Evolutionary conservation across 495 filamentous ascomycete species (phyloP), one percentile per base, ranked within the genome.

Genomic region (Penicillium pulvis): DNA sequence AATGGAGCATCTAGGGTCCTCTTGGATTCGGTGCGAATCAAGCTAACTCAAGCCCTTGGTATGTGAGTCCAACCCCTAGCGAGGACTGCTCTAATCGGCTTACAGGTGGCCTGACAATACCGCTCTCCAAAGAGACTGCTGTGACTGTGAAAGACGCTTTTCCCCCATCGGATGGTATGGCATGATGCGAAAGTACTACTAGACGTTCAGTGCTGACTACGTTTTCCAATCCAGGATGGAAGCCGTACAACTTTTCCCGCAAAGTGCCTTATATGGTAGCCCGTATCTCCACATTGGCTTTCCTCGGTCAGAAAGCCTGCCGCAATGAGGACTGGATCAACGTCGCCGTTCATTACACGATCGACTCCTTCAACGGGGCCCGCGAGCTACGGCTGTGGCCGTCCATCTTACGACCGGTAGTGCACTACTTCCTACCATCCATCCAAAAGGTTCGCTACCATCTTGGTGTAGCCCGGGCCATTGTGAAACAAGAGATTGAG

Each of bases 281-380:
- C 39, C 78, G 77, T 6, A 55, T 86, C 20, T 85, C 85, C 0
- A 81, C 83, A n/a, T 69, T 83, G 14, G 69, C 83, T 7, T 88
- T 88, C 51, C 71, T 87, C 49, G 86, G 85, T 20, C 61, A 74
- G 6, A 73, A 79, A 11, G 59, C 85, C 43, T 82, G 80, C 59
- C 78, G 81, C 2, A 69, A 83, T 26, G 69, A 79, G 49, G 78
- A 83, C 14, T 90, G 87, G 75, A 66, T 87, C 19, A 64, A 81
- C 23, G 72, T 80, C 5, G 80, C 83, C 2, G 80, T 85, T 60
- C 79, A 77, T 35, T 88, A 83, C 65, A 84, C 86, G 6, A 58
- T 84, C 20, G 75, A 85, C 46, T 56, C 81, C 4, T 81, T 84
- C 58, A 35, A 47, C 9, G 72, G 73, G 2, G 67, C 69, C 6